Conservation (phyloP, 2,329 filamentous ascomycete species). For the Xylariaceae sp. region DNA sequence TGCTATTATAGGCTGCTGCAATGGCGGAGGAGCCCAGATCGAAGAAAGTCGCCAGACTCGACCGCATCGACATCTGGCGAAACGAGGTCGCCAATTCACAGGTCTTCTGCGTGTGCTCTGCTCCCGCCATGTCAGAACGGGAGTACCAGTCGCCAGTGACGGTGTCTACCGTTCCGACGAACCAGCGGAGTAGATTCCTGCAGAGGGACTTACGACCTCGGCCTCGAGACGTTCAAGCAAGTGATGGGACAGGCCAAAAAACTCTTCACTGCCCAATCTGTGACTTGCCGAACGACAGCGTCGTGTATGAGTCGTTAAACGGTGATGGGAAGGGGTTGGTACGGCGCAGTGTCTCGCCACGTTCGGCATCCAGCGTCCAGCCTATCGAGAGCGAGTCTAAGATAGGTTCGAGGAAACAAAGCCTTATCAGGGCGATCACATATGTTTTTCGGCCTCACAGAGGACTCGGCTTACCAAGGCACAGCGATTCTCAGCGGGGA, state of each 20-base stretch:
- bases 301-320: constrained; percentile 14
- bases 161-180: too few relatives aligned
- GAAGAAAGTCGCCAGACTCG: constrained; percentile 3
- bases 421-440: constrained; percentile 5
- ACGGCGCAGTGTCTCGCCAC: constrained; percentile 4
- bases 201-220: neutral
- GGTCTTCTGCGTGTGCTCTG: constrained; percentile 34
- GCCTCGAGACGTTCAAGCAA: neutral
- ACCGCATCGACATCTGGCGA: constrained; percentile 50
- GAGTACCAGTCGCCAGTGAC: too few relatives aligned
- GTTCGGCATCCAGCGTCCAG: neutral
- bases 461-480: neutral
- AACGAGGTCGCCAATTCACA: constrained; percentile 43
- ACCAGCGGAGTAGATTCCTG: neutral
- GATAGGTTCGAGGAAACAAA: constrained; percentile 2
- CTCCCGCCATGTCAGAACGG: constrained; percentile 19
- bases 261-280: constrained; percentile 16
- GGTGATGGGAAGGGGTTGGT: constrained; percentile 15
- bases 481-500: neutral
- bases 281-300: constrained; percentile 12
- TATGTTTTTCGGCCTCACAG: constrained; percentile 5
- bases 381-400: neutral
- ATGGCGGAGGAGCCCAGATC: too few relatives aligned
- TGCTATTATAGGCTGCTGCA: too few relatives aligned
- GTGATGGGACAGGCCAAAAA: neutral